Percentiles rank a stretch among this genome's conserved stretches.
Conservation (phyloP, 2,329 filamentous ascomycete genomes). For the Aureobasidium sp. region DNA sequence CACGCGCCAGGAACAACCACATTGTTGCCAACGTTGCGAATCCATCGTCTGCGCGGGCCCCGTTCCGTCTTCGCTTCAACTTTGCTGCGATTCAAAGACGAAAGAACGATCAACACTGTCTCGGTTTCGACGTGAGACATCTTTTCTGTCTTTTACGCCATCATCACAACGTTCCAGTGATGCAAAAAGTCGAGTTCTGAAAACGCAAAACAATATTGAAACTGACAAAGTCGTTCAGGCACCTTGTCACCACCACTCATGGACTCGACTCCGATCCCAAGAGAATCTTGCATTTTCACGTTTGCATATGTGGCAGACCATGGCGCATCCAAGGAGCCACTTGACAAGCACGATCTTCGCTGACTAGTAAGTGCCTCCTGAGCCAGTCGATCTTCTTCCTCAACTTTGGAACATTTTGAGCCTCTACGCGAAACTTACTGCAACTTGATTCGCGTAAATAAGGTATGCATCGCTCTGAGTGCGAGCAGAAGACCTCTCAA, state of each 20-base stretch:
- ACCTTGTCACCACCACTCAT: background rate
- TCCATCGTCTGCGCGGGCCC: background rate
- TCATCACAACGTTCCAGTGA: background rate
- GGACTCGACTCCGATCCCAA: background rate
- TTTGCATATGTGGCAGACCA: background rate
- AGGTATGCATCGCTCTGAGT: background rate
- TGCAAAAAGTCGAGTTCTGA: background rate
- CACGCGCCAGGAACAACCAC: background rate
- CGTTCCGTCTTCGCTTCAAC: background rate
- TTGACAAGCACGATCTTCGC: background rate
- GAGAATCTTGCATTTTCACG: background rate
- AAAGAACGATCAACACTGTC: background rate
- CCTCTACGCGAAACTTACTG: background rate
- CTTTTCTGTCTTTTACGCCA: background rate
- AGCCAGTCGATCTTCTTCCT: background rate
- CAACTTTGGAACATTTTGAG: background rate
- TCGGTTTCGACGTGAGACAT: background rate
- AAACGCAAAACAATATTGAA: background rate
- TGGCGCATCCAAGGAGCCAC: background rate
- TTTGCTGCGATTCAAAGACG: background rate
- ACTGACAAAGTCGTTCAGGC: background rate
- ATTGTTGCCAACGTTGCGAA: constrained; percentile 7
- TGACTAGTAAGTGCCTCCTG: background rate
- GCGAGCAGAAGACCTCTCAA: background rate
- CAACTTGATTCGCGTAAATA: background rate